These are phyloP conservation scores for Ceratocystis cubensis DNA, from an alignment of 2,329 filamentous ascomycete species.

Conservation along the genomic window DNA sequence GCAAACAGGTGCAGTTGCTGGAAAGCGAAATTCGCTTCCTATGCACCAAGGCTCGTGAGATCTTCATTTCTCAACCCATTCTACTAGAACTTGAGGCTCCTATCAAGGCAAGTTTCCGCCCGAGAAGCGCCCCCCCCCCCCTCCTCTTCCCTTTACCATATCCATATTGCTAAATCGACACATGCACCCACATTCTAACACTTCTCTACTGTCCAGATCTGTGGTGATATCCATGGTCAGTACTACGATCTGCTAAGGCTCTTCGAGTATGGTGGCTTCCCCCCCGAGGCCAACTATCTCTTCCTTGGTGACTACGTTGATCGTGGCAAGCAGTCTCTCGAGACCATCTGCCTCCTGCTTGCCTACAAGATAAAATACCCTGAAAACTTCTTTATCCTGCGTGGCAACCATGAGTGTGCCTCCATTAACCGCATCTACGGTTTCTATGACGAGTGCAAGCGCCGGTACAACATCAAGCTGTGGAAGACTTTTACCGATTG, in stretches of 20 bases:
- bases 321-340: conserved; percentile 95
- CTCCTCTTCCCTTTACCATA: not conserved
- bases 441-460: conserved; percentile 99
- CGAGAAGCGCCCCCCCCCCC: not conserved
- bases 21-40: conserved; percentile 94
- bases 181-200: conserved; percentile 15
- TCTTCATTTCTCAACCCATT: conserved; percentile 98
- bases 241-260: conserved; percentile 96
- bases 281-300: conserved; percentile 96
- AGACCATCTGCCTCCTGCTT: conserved; percentile 92
- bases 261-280: conserved; percentile 97
- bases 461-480: conserved; percentile 96
- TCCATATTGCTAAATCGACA: not conserved
- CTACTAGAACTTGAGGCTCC: conserved; percentile 94
- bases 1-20: conserved; percentile 94
- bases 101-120: conserved; percentile 66
- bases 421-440: conserved; percentile 99
- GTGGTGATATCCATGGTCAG: conserved; percentile 97
- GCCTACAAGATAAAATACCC: conserved; percentile 99
- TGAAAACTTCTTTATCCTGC: conserved; percentile 98
- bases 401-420: conserved; percentile 97
- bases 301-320: conserved; percentile 99
- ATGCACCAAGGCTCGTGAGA: conserved; percentile 97
- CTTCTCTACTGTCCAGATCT: conserved; percentile 53
- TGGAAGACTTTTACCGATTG: conserved; percentile 99